Evolutionary conservation across 148 eudicot species (phyloP).

Genomic region (Cornus florida): DNA sequence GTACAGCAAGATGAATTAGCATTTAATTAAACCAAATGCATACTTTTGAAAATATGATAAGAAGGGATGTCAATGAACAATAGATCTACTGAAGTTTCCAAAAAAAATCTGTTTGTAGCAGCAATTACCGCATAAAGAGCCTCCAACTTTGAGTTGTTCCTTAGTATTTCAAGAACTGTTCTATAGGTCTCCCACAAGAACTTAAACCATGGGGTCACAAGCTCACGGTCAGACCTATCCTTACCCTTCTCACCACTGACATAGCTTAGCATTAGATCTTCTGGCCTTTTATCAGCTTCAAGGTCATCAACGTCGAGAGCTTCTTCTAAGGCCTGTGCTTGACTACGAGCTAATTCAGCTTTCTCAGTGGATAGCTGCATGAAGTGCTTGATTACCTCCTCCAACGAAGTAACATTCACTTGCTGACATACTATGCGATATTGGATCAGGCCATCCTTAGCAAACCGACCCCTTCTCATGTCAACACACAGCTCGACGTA

Average conservation of each 20-base stretch:
- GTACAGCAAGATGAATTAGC: neutral
- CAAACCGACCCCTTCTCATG: conserved; percentile 81
- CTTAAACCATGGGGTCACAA: conserved; percentile 96
- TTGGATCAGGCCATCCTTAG: conserved; percentile 92
- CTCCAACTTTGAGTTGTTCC: conserved; percentile 90
- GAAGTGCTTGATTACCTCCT: conserved; percentile 92
- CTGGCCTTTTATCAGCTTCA: conserved; percentile 90
- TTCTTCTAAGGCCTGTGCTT: conserved; percentile 88
- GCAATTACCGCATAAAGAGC: conserved; percentile 71
- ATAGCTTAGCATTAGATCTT: conserved; percentile 93
- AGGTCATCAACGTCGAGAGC: conserved; percentile 93
- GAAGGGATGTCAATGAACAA: neutral
- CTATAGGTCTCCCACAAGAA: conserved; percentile 95
- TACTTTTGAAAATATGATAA: neutral
- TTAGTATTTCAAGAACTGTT: conserved; percentile 77
- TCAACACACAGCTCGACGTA: conserved; percentile 90
- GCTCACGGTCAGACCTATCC: conserved; percentile 93
- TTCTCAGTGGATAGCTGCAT: conserved; percentile 90
- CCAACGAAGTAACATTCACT: conserved; percentile 89
- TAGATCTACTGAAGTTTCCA: neutral
- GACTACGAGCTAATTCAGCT: conserved; percentile 84
- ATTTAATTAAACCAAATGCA: neutral
- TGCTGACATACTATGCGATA: conserved; percentile 90
- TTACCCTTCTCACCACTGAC: conserved; percentile 97
- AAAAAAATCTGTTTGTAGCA: neutral